Base-by-base conservation (phyloP, 208 protist species). In the Acanthamoeba lugdunensis region DNA sequence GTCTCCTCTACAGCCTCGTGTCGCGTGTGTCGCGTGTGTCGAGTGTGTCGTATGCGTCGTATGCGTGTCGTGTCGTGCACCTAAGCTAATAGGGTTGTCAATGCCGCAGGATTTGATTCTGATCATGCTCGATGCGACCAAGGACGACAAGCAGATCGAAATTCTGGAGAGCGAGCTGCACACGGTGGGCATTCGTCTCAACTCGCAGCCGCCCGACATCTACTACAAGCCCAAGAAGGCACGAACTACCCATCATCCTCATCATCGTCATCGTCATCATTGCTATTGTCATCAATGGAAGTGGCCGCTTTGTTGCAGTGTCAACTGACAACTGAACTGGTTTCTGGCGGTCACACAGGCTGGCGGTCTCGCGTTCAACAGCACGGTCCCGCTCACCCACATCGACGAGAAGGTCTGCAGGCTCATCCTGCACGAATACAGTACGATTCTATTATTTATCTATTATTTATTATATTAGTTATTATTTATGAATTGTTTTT, bases 41-140 rank as follows among this genome's bases (percentile, higher is more conserved):
- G 41, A 4, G 14, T 28, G 65, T 41, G 23, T 16, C 11, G 67
- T 23, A 1, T 33, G 33, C 33, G 33, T 33, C 33, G 33, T 33
- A 1, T 33, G 14, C 58, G 58, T 18, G 58, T n/a, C 14, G 45
- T 82, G 45, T 58, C 33, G 33, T 33, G 33, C 33, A 33, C 33
- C 33, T 33, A 33, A 33, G 1, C 1, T 33, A 33, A 33, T n/a
- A 11, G 50, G 50, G 50, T 54, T 56, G 52, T 7, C 52, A 8
- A 56, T 56, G 52, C 50, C 11, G 4, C 48, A 85, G 77, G 98
- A 99, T 95, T 97, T 99, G 93, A 98, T 99, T 93, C 96, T 99
- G 71, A 98, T 99, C 85, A 98, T 99, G 96, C 94, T 99, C 2
- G 98, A 99, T 95, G 98, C 98, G 18, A 95, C 96, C 28, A 98